Base-by-base conservation (phyloP, 2,329 filamentous ascomycete species). In the Sarocladium oryzae region DNA sequence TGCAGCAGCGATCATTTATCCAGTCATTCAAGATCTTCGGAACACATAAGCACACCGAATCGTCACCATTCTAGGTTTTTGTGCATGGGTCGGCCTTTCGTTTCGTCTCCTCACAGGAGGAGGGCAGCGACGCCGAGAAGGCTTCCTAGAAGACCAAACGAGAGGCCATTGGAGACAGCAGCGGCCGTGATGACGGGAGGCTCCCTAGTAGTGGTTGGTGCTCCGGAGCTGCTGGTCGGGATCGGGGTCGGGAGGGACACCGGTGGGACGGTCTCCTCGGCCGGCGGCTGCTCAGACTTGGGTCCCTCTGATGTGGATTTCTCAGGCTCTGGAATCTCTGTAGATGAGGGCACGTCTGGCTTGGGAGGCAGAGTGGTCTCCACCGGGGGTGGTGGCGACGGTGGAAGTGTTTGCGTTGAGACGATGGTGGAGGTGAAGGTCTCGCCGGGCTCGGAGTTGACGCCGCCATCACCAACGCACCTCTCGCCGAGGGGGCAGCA, bases 401-500 rank as follows among this genome's bases (percentile, higher is more conserved):
- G 37, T 7, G 37, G 37, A 9, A 23, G 37, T 15, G 33, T 36
- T 18, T 40, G 16, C 18, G 18, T 48, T 15, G 38, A 33, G 11
- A 28, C 24, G 3, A 33, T 11, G 4, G 36, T 45, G 46, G 28
- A 30, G 28, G 28, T 30, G 28, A 30, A 30, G 28, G 28, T 30
- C 28, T 30, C 28, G 13, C 23, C 49, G n/a, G 15, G 7, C 35
- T 45, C 30, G 24, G 55, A 52, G 20, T 49, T 59, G 11, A 58
- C 58, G 28, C 60, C 61, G 4, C 61, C 63, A 2, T 52, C 52
- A 9, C 62, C 64, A 33, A 51, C 50, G 56, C 65, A 66, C 21
- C 41, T 40, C 21, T 55, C 50, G 1, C 64, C 65, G 4, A 55
- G 51, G 11, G 58, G 58, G 52, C 65, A 67, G 57, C 65, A 67